Evolutionary conservation across 2,329 filamentous ascomycete species (phyloP), one percentile per base, ranked within the genome.

Genomic region (Chrysoporthe austroafricana): DNA sequence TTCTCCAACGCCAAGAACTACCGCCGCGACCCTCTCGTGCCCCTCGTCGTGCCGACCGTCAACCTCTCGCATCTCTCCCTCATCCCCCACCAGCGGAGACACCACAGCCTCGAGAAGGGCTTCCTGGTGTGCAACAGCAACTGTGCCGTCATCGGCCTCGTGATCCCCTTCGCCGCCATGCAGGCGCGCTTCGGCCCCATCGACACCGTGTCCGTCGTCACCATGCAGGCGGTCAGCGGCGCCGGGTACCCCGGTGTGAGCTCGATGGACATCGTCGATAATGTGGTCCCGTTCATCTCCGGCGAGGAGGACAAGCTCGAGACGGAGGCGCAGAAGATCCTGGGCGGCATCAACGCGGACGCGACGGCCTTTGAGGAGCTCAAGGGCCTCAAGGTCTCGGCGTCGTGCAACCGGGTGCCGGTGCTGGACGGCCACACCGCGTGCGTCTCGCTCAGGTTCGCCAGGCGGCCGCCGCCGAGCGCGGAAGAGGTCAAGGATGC

Each of bases 1-100:
- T 98, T 99, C 84, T 97, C 94, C 75, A 99, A 98, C 80, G 94
- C 96, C 63, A 97, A 97, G 82, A 98, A 97, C 87, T 93, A 97
- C 86, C 91, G 96, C 74, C 91, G 91, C 77, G 90, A 97, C 78
- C 93, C 94, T 26, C 84, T 95, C 61, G 94, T 97, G 2, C 96
- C 96, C 13, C 89, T 98, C 76, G 92, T 98, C 71, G 94, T 98
- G 9, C 96, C 96, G 1, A 97, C 94, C 26, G 94, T 98, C 79
- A 98, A 98, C 83, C 89, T 97, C 14, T 81, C 88, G 56, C 95
- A 98, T 80, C 87, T 97, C 74, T 88, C 91, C 76, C 86, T 97
- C 70, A 95, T 98, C 77, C 90, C 91, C n/a, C 90, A 96, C 80
- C 95, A 98, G 82, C 87, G 92, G 70, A 85, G 88, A 76, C 85